Conservation (phyloP, 768 basidiomycete species). For the Obba rivulosa region DNA sequence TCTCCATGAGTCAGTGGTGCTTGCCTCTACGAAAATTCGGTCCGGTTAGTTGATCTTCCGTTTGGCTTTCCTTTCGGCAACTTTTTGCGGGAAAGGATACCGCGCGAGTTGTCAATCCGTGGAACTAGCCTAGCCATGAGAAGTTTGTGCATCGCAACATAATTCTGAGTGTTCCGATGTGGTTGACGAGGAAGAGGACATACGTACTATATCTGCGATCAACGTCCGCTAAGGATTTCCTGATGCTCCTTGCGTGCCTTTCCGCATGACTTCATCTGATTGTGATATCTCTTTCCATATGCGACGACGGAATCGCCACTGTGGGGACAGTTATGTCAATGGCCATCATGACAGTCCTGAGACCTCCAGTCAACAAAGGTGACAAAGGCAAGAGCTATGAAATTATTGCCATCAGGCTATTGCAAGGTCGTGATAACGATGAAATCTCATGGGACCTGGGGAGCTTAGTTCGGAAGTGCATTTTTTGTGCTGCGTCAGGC, state of each 20-base stretch:
- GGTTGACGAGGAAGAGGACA: neutral
- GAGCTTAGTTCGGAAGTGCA: slow-evolving; percentile 11
- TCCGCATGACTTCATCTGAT: slow-evolving; percentile 1
- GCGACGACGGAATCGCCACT: neutral
- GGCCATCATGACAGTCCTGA: slow-evolving; percentile 7
- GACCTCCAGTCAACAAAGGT: neutral
- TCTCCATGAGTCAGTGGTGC: neutral
- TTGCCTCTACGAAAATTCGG: neutral
- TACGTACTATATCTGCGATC: neutral
- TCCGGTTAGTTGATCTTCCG: slow-evolving; percentile 55
- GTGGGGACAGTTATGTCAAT: neutral
- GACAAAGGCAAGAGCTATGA: neutral
- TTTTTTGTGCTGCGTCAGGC: slow-evolving; percentile 12
- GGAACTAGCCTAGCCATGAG: slow-evolving; percentile 46
- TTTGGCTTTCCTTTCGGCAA: slow-evolving; percentile 86
- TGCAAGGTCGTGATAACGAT: slow-evolving; percentile 9
- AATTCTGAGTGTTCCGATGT: neutral
- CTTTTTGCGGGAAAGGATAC: slow-evolving; percentile 61
- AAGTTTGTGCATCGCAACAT: too few species aligned
- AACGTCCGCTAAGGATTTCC: neutral
- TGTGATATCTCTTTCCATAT: neutral
- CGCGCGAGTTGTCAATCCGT: slow-evolving; percentile 54
- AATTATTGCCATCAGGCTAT: slow-evolving; percentile 8
- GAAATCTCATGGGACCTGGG: slow-evolving; percentile 5
- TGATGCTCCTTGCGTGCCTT: slow-evolving; percentile 3